phyloP scores from a whole-genome alignment of 2,329 filamentous ascomycete species.

The Penicillium sp. region DNA sequence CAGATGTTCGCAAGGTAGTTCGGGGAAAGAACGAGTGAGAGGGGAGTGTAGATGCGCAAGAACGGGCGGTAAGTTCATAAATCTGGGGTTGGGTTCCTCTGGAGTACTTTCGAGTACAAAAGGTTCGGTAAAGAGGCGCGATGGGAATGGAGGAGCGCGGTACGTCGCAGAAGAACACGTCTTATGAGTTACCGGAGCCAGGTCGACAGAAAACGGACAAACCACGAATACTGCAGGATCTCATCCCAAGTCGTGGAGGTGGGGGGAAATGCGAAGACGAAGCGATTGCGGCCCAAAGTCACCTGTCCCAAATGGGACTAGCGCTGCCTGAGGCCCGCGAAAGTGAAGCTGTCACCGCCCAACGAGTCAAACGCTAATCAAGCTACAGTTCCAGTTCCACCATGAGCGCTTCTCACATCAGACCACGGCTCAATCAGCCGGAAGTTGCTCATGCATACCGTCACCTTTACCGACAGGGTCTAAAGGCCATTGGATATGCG shows the following conservation, averaged over 20 bases:
- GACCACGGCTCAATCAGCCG: conserved; percentile 23
- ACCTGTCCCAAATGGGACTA: conserved; percentile 32
- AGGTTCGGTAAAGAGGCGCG: not conserved
- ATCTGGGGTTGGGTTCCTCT: conserved; percentile 1
- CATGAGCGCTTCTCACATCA: conserved; percentile 15
- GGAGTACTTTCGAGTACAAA: not conserved
- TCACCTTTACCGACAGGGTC: conserved; percentile 56
- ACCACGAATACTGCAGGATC: not conserved
- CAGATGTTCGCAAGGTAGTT: not conserved
- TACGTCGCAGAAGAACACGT: conserved; percentile 7
- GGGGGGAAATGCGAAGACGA: conserved; percentile 15
- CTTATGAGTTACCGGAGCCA: conserved; percentile 4
- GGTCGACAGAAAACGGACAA: not conserved
- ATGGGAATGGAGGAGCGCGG: not conserved
- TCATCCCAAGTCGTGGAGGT: not conserved
- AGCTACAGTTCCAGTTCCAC: conserved; percentile 5
- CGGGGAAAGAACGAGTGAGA: not conserved
- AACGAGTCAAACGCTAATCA: conserved; percentile 1
- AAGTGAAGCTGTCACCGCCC: conserved; percentile 14
- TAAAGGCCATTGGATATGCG: conserved; percentile 61
- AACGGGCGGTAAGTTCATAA: conserved; percentile 21
- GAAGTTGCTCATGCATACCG: conserved; percentile 59
- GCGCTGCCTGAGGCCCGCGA: conserved; percentile 26
- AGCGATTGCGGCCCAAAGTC: conserved; percentile 33
- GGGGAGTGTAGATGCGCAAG: not conserved